Base-by-base conservation (phyloP, 2,329 filamentous ascomycete species). In the Ophiostoma sp. region DNA sequence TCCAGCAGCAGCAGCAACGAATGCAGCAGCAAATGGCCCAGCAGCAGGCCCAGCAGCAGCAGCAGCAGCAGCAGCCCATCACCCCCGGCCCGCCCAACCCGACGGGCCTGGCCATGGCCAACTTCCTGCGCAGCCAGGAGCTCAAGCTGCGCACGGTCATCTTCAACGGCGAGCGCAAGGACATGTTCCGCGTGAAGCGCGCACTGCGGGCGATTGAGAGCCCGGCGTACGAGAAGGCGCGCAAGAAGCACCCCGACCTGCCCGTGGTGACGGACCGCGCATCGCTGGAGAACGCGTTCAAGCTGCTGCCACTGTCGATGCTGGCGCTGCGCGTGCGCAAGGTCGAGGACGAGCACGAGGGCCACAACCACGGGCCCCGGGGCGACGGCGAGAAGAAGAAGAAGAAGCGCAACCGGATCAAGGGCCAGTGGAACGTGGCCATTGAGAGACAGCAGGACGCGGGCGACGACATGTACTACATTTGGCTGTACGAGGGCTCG, bases 111-210 rank as follows among this genome's bases (percentile, higher is more conserved):
- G 93, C 94, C 10, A 86, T 99, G 69, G 96, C 95, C 74, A 90
- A 92, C 77, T 99, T 96, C 81, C 82, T 99, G 72, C 89, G 89
- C 75, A 80, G 86, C 71, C 94, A 97, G 81, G 87, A 95, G 72
- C 82, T 99, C 74, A 99, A 99, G 85, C 85, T 87, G 23, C 86
- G 95, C 73, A 97, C 94, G 23, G 94, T 92, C 79, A 96, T 99
- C 74, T 86, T 98, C 74, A 94, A 97, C 74, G 95, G 95, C 76
- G 94, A 97, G 84, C 88, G 95, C 76, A 98, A 97, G 82, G 94
- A 99, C 74, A 96, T 99, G 92, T 98, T 99, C 81, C 91, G 90
- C 85, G 95, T 99, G 79, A 98, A 98, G 85, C 92, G 95, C 78
- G 95, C 95, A 57, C 90, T 99, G 73, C 91, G 95, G 76, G 93